phyloP scores from a whole-genome alignment of 352 stramenopile species.

The Globisporangium paddicum region DNA sequence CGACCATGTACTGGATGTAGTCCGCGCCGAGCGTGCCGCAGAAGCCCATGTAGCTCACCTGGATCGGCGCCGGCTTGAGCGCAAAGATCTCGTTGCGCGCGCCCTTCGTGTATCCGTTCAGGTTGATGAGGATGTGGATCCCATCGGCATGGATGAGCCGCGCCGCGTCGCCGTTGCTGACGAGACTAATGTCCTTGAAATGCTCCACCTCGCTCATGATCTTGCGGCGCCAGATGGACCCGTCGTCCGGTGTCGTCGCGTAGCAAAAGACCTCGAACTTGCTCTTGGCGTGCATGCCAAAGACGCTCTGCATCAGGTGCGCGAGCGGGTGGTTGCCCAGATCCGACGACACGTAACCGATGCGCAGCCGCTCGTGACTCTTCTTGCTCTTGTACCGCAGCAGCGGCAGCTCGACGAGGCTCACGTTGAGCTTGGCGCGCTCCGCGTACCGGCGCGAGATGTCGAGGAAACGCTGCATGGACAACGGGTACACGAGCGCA shows the following conservation, averaged over 20 bases:
- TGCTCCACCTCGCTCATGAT: conserved; percentile 86
- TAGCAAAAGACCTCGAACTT: conserved; percentile 92
- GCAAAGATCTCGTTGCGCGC: conserved; percentile 92
- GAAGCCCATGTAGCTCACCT: conserved; percentile 91
- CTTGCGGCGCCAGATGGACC: conserved; percentile 75
- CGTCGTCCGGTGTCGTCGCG: conserved; percentile 70
- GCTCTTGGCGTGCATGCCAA: conserved; percentile 83
- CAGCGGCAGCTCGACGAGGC: conserved; percentile 73
- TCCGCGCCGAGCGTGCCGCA: conserved; percentile 88
- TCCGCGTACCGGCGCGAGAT: conserved; percentile 76
- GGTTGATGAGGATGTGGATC: conserved; percentile 90
- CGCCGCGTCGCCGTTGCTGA: conserved; percentile 65
- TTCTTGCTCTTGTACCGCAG: conserved; percentile 69
- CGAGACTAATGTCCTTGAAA: conserved; percentile 77
- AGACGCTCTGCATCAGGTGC: conserved; percentile 91
- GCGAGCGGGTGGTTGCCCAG: conserved; percentile 90
- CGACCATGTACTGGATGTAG: conserved; percentile 93
- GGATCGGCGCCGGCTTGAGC: conserved; percentile 84
- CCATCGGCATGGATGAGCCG: conserved; percentile 79
- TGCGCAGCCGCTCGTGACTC: conserved; percentile 60
- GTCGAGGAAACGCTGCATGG: conserved; percentile 68
- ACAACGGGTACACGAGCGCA: conserved; percentile 88
- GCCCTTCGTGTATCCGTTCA: conserved; percentile 94
- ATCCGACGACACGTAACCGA: conserved; percentile 90
- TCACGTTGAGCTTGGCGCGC: conserved; percentile 84